Evolutionary conservation across 2,329 filamentous ascomycete genomes (phyloP).

Genomic region (Aspergillus sclerotialis): DNA sequence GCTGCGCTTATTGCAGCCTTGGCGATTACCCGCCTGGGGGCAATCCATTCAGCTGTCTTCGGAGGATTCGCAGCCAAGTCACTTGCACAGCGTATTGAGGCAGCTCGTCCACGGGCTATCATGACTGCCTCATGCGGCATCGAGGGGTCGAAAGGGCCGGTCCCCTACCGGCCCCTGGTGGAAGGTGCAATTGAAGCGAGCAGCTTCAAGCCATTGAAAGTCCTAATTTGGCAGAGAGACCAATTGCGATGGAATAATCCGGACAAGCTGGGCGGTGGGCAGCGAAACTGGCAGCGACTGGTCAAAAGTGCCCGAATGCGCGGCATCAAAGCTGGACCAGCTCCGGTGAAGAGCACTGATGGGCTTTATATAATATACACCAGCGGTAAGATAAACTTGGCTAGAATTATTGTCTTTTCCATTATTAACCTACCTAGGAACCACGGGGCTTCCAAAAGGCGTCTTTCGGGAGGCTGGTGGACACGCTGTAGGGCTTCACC

Average conservation of each 20-base stretch:
- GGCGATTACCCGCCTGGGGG: slow-evolving; percentile 72
- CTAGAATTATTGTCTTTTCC: background rate
- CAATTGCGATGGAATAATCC: slow-evolving; percentile 66
- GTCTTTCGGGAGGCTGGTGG: slow-evolving; percentile 77
- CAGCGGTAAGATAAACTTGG: slow-evolving; percentile 41
- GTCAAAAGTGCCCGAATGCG: slow-evolving; percentile 63
- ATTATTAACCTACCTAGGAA: slow-evolving; percentile 42
- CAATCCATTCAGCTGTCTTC: slow-evolving; percentile 87
- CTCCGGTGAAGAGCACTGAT: slow-evolving; percentile 71
- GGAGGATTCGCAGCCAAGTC: slow-evolving; percentile 80
- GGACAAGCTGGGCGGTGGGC: slow-evolving; percentile 57
- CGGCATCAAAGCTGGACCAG: slow-evolving; percentile 63
- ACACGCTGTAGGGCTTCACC: slow-evolving; percentile 75
- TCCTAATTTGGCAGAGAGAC: slow-evolving; percentile 78
- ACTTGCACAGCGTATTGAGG: slow-evolving; percentile 82
- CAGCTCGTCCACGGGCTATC: slow-evolving; percentile 65
- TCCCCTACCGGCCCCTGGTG: slow-evolving; percentile 71
- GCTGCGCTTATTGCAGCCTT: slow-evolving; percentile 80
- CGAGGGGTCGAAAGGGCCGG: slow-evolving; percentile 72
- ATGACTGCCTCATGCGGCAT: slow-evolving; percentile 90
- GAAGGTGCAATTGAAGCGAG: slow-evolving; percentile 64
- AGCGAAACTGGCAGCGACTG: slow-evolving; percentile 73
- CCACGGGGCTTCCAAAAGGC: slow-evolving; percentile 75
- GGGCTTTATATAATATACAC: slow-evolving; percentile 89
- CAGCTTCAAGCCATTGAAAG: slow-evolving; percentile 62